These are phyloP conservation scores for Draba incana DNA, from an alignment of 345 rosid genomes.

Conservation along the genomic window DNA sequence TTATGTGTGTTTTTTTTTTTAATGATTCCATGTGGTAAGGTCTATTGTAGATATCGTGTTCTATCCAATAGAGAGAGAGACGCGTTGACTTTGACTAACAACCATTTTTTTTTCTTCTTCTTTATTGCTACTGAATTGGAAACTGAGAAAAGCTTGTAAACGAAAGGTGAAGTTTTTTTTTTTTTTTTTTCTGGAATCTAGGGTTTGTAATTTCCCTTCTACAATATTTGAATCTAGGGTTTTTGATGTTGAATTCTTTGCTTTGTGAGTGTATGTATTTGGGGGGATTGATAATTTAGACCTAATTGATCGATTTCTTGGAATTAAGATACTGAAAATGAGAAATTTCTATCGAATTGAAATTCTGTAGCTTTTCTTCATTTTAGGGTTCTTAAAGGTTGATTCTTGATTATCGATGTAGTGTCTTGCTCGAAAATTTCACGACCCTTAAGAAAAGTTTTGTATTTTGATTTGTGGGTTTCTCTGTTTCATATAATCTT, in stretches of 20 bases:
- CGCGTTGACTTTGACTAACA: neutral
- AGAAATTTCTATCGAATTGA: neutral
- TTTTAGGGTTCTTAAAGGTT: neutral
- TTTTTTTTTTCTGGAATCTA: neutral
- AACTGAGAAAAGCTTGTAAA: conserved; percentile 21
- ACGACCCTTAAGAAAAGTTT: neutral
- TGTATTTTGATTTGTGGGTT: conserved; percentile 12
- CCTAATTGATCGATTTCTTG: conserved; percentile 27
- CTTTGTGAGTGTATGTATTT: neutral
- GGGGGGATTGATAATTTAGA: neutral
- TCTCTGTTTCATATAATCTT: neutral
- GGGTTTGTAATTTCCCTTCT: neutral
- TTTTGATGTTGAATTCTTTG: neutral
- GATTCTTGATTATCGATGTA: neutral
- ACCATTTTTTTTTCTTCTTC: conserved; percentile 9
- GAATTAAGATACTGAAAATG: conserved; percentile 12
- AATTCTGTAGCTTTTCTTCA: conserved; percentile 11
- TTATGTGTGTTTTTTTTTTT: conserved; percentile 7
- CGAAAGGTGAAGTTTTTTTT: conserved; percentile 30
- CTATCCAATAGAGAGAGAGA: conserved; percentile 18
- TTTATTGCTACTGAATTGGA: neutral
- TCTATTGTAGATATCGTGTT: conserved; percentile 3
- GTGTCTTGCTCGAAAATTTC: conserved; percentile 5
- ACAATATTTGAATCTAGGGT: too few relatives aligned
- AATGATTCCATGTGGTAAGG: neutral